These are phyloP conservation scores for Magnusiomyces magnusii DNA, from an alignment of 1,139 yeast species.

Conservation along the genomic window DNA sequence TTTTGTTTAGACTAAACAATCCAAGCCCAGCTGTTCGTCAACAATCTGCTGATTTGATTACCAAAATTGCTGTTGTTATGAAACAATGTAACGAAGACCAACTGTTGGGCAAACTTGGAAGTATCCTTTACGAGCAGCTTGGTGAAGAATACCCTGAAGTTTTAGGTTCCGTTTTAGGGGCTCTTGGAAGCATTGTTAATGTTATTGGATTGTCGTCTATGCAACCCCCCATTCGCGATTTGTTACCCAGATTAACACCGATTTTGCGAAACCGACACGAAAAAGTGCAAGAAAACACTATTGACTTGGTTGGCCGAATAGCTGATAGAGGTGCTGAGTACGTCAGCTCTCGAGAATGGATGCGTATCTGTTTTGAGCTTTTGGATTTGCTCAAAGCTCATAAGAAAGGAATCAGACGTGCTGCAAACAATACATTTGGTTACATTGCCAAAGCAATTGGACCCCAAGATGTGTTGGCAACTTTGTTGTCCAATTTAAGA, in stretches of 20 bases:
- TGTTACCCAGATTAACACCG: conserved; percentile 85
- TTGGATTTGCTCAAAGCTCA: conserved; percentile 84
- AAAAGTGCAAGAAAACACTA: conserved; percentile 82
- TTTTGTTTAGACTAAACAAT: conserved; percentile 67
- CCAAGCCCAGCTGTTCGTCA: conserved; percentile 68
- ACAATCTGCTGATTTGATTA: conserved; percentile 76
- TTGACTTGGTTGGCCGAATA: conserved; percentile 71
- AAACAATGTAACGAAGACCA: conserved; percentile 59
- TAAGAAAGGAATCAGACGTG: conserved; percentile 67
- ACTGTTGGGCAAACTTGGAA: conserved; percentile 58
- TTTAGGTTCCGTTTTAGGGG: conserved; percentile 73
- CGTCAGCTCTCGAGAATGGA: conserved; percentile 94
- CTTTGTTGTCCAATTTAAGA: conserved; percentile 71
- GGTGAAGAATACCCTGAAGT: conserved; percentile 97
- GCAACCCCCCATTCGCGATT: conserved; percentile 79
- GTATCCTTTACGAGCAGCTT: conserved; percentile 77
- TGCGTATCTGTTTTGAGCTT: conserved; percentile 89
- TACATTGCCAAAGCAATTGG: conserved; percentile 89
- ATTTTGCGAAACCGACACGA: conserved; percentile 85
- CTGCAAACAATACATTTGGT: conserved; percentile 91
- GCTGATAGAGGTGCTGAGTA: conserved; percentile 81
- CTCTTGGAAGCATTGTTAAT: conserved; percentile 48
- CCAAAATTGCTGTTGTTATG: conserved; percentile 59
- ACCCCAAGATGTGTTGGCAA: conserved; percentile 88
- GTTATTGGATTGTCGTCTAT: conserved; percentile 50